A percentile compares a stretch with the other conserved stretches of the same genome.
phyloP scores from a whole-genome alignment of 2,329 filamentous ascomycete species.

The Alternaria ethzedia region DNA sequence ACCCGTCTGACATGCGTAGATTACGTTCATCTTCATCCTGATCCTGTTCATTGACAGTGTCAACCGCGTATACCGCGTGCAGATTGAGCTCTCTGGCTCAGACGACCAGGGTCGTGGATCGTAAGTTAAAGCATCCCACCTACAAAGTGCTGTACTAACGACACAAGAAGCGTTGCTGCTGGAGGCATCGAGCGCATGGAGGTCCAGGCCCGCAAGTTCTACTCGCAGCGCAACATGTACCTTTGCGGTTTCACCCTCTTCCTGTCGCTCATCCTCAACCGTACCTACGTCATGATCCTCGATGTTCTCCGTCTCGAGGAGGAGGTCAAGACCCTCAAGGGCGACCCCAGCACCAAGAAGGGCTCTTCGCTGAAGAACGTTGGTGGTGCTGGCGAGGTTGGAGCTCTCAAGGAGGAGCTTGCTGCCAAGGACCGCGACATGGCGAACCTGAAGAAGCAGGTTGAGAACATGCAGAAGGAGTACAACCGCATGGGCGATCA shows the following conservation, averaged over 20 bases:
- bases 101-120: constrained; percentile 64
- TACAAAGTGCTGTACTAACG: constrained; percentile 16
- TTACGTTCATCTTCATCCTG: constrained; percentile 98
- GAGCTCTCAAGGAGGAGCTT: constrained; percentile 68
- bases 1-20: constrained; percentile 56
- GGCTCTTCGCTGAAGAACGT: constrained; percentile 72
- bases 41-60: constrained; percentile 98
- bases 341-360: constrained; percentile 66
- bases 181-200: constrained; percentile 92
- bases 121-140: constrained; percentile 51
- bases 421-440: constrained; percentile 81
- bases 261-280: constrained; percentile 97
- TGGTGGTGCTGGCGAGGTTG: constrained; percentile 78
- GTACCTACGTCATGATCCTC: constrained; percentile 97
- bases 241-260: constrained; percentile 99
- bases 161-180: constrained; percentile 64
- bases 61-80: constrained; percentile 93
- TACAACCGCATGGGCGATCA: constrained; percentile 87
- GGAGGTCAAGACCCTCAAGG: constrained; percentile 83
- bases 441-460: constrained; percentile 90
- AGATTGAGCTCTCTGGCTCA: constrained; percentile 80
- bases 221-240: constrained; percentile 99
- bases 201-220: constrained; percentile 99
- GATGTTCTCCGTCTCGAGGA: constrained; percentile 92
- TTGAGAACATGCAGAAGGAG: constrained; percentile 79